Evolutionary conservation across 495 filamentous ascomycete species (phyloP).

Genomic region (Penicillium argentinense): DNA sequence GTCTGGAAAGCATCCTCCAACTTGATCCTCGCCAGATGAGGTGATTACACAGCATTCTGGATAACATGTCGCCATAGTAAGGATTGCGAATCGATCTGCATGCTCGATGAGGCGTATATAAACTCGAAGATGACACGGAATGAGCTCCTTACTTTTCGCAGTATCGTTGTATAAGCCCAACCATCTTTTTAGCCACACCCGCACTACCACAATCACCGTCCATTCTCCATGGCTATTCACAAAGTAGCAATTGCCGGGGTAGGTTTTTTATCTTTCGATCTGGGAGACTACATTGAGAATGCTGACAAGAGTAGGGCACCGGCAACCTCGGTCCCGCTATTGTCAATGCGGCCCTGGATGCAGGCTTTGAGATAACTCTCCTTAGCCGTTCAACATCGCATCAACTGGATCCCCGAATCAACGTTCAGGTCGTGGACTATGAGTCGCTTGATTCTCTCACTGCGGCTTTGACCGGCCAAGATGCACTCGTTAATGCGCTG

Average conservation of each 20-base stretch:
- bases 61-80: no score
- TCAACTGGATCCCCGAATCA: conserved; percentile 38
- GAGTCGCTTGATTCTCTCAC: conserved; percentile 51
- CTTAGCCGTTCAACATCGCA: conserved; percentile 50
- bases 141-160: no score
- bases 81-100: no score
- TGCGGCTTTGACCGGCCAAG: conserved; percentile 33
- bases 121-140: no score
- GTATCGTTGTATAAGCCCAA: not conserved
- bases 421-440: conserved; percentile 53
- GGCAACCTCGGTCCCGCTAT: conserved; percentile 61
- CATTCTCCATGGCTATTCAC: not conserved
- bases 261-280: not conserved
- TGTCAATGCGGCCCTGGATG: conserved; percentile 51
- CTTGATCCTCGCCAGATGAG: not conserved
- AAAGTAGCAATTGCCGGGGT: conserved; percentile 3
- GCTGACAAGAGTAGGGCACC: conserved; percentile 40
- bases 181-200: not conserved
- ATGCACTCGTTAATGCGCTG: conserved; percentile 39
- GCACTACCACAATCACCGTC: not conserved
- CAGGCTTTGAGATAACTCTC: conserved; percentile 58
- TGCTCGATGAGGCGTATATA: no score
- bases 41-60: not conserved
- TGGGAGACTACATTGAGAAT: not conserved
- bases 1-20: not conserved